Evolutionary conservation across 257 asterid genomes (phyloP), one percentile per base, ranked within the genome.

Genomic region (Apocynum venetum): DNA sequence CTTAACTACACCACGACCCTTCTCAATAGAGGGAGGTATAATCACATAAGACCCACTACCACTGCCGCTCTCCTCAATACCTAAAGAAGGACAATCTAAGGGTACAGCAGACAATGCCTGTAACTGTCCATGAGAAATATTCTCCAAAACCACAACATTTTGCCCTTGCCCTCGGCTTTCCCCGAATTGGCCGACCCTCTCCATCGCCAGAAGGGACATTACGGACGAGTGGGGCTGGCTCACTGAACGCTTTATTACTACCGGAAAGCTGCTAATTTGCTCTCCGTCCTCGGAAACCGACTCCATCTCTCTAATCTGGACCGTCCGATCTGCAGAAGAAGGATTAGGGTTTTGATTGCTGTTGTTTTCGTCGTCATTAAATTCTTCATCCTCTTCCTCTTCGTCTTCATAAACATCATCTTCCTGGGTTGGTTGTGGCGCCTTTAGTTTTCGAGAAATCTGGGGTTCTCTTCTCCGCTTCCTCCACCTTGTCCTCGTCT

Each of bases 71-170:
- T 90, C 96, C 51, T 60, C 67, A 20, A 56, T 74, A 80, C 82
- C 83, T 41, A 88, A 75, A 52, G 88, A 73, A 13, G 89, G 84
- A 71, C 84, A 80, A 78, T 96, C 92, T 17, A 84, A 87, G 5
- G 98, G 97, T 81, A 96, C 91, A 10, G 90, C 83, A 12, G 98
- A 93, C 47, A 86, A 88, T 7, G 91, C 93, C 87, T 90, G 98
- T 52, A 91, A 86, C 91, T 96, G 99, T 65, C 99, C 99, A 57
- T 90, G 83, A 46, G 99, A 96, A 53, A 96, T 81, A 80, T 96
- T 96, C 87, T 96, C 99, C 91, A 96, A 82, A 77, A 79, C 59
- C 66, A 84, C 81, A 57, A 82, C 89, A 77, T 64, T 77, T 46
- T 87, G 92, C 65, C 89, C 93, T 43, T 80, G 91, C 79, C 82